A percentile compares a stretch with the other conserved stretches of the same genome.
These are phyloP conservation scores for Glomus cerebriforme DNA, from an alignment of 192 early-diverging fungal genomes.

Conservation along the genomic window DNA sequence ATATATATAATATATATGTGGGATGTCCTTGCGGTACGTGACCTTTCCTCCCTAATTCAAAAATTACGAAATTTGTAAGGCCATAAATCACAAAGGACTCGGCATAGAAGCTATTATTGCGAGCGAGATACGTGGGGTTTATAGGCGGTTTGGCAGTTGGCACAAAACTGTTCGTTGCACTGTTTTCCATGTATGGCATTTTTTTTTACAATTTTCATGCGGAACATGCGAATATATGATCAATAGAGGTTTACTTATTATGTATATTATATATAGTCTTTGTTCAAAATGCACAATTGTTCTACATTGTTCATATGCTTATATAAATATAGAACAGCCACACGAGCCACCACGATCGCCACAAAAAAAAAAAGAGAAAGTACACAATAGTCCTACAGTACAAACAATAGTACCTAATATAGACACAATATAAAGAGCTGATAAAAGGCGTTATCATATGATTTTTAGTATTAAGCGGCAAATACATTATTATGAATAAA, in stretches of 20 bases:
- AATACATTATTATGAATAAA: no score
- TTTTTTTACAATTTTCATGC: constrained; percentile 7
- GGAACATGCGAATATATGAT: constrained; percentile 14
- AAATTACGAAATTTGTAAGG: no score
- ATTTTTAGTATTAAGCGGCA: no score
- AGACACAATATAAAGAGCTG: no score
- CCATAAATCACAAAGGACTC: constrained; percentile 29
- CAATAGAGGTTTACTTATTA: neutral
- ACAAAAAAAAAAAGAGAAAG: neutral
- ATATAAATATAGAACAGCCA: neutral
- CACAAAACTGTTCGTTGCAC: constrained; percentile 21
- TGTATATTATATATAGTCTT: neutral
- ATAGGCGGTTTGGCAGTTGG: constrained; percentile 6
- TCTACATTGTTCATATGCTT: neutral
- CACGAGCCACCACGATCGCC: neutral
- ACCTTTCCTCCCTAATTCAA: no score
- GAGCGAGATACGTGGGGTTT: neutral
- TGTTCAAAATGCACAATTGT: neutral
- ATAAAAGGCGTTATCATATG: no score
- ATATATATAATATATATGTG: no score
- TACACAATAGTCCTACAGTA: no score
- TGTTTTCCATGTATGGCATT: constrained; percentile 11
- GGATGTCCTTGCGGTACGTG: no score
- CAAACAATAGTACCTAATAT: no score
- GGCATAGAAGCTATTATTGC: neutral